Evolutionary conservation across 495 filamentous ascomycete genomes (phyloP), one percentile per base, ranked within the genome.

Genomic region (Penicillium herquei): DNA sequence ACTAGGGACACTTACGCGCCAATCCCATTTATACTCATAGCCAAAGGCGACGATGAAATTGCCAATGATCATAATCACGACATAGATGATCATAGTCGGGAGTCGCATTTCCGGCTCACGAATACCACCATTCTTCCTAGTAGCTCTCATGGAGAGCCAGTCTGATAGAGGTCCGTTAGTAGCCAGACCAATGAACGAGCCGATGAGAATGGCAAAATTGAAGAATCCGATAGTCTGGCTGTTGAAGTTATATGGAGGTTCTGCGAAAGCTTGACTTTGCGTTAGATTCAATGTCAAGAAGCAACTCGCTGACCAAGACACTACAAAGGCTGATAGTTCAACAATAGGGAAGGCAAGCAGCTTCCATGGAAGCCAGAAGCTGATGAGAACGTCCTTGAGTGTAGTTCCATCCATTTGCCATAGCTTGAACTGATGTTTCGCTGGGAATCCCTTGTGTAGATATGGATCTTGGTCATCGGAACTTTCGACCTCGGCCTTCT

Each of bases 61-160:
- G 1, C 86, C 86, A 10, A 84, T 69, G 6, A 82, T 77, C 64
- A 77, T 78, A 44, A 85, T 72, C 9, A 85, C 56, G 9, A 84
- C 75, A 46, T 81, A 82, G 11, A 81, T 81, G n/a, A 86, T 75
- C 71, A 87, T 79, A 0, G 83, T 76, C 6, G 79, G 80, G 30
- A 88, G 66, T 17, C 85, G 73, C 86, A 89, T 88, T 64, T 89
- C 86, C 0, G 85, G 84, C 68, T 89, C 86, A 47, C 85, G 79
- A 61, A 88, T 83, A 11, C 84, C 85, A 16, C 69, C 54, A 59
- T 89, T 88, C 51, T 72, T 70, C 16, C 66, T 69, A 1, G 86
- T 88, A 3, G 79, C 70, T 32, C 73, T 69, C 55, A 81, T 85
- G 10, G 81, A 79, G 14, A 88, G 70, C 64, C 75, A 81, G 62